Evolutionary conservation across 768 basidiomycete genomes (phyloP).

Genomic region (Leucosporidium scottii): DNA sequence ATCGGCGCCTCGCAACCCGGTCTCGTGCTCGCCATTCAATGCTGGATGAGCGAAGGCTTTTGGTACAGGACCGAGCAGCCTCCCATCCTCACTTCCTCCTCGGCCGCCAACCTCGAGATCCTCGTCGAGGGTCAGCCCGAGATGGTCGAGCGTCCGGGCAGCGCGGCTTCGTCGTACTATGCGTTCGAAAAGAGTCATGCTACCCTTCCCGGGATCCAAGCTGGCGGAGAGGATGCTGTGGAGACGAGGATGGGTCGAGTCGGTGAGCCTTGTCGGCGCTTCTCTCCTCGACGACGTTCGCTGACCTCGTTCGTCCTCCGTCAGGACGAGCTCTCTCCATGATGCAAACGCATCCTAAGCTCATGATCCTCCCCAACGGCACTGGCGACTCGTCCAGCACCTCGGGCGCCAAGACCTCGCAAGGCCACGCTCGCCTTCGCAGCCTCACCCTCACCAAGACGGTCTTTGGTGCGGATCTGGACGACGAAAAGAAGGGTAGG

Average conservation of each 20-base stretch:
- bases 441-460: constrained; percentile 23
- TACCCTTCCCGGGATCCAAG: constrained; percentile 9
- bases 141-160: neutral
- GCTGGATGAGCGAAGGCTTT: constrained; percentile 22
- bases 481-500: neutral
- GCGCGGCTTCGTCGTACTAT: constrained; percentile 3
- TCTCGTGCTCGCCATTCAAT: constrained; percentile 19
- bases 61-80: constrained; percentile 1
- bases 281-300: neutral
- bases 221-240: constrained; percentile 7
- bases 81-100: constrained; percentile 17
- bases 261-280: constrained; percentile 3
- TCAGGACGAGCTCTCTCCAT: constrained; percentile 29
- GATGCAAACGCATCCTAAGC: constrained; percentile 13
- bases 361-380: constrained; percentile 12
- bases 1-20: constrained; percentile 16
- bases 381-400: neutral
- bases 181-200: neutral
- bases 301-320: neutral
- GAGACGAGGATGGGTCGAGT: neutral
- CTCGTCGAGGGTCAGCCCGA: neutral
- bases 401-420: constrained; percentile 5
- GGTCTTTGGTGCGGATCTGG: no score
- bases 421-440: constrained; percentile 18
- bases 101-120: constrained; percentile 3